A percentile compares a stretch with the other conserved stretches of the same genome.
These are phyloP conservation scores for Xylaria arbuscula DNA, from an alignment of 2,329 filamentous ascomycete genomes.

Conservation along the genomic window DNA sequence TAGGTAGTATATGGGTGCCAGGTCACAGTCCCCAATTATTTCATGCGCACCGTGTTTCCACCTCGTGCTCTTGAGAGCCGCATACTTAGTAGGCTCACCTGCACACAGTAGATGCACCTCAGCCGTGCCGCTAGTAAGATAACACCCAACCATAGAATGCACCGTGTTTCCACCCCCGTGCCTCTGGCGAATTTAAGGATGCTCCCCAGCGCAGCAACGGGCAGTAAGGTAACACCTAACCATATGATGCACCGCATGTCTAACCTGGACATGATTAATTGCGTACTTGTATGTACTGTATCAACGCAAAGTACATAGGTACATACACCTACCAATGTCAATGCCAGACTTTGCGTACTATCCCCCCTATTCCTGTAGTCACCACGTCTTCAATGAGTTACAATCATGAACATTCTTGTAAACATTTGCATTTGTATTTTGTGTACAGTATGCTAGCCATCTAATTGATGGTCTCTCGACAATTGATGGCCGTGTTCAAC, in stretches of 20 bases:
- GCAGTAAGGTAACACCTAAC: too few species aligned
- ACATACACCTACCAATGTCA: neutral
- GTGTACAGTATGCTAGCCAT: too few species aligned
- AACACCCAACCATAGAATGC: neutral
- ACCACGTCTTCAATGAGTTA: neutral
- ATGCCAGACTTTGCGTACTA: neutral
- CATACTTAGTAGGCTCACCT: neutral
- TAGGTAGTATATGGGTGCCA: neutral
- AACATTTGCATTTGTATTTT: too few species aligned
- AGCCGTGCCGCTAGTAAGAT: neutral
- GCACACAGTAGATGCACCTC: too few species aligned
- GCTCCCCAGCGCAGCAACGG: too few species aligned
- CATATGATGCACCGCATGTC: too few species aligned
- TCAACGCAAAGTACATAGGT: too few species aligned
- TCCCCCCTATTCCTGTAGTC: neutral
- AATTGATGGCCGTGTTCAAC: too few species aligned
- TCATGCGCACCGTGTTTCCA: neutral
- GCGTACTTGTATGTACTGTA: neutral
- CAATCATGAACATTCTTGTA: too few species aligned
- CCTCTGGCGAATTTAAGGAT: too few species aligned
- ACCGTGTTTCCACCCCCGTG: neutral
- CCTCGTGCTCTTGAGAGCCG: neutral
- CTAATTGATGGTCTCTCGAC: too few species aligned
- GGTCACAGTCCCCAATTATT: neutral
- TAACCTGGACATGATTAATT: too few species aligned